Percentiles rank a stretch among this genome's conserved stretches.
phyloP scores from a whole-genome alignment of 2,329 filamentous ascomycete species.

The Cladosporium sp. region DNA sequence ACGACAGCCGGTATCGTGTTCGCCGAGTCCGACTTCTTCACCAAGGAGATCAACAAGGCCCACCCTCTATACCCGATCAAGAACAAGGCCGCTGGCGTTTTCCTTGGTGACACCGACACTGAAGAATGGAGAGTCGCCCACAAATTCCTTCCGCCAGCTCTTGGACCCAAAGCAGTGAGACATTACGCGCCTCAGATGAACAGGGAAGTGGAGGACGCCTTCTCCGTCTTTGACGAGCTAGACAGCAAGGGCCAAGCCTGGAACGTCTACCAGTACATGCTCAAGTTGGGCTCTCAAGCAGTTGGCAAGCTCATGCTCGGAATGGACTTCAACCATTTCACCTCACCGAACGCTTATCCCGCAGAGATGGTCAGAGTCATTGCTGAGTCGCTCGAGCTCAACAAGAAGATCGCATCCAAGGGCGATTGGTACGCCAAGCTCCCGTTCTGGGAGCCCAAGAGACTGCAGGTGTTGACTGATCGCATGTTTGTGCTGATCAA shows the following conservation, averaged over 20 bases:
- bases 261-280: constrained; percentile 55
- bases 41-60: constrained; percentile 42
- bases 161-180: constrained; percentile 61
- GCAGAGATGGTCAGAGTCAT: constrained; percentile 52
- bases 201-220: constrained; percentile 47
- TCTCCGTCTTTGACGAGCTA: constrained; percentile 51
- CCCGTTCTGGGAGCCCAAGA: constrained; percentile 60
- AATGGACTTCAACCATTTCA: constrained; percentile 51
- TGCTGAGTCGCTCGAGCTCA: constrained; percentile 55
- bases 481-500: constrained; percentile 47
- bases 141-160: constrained; percentile 63
- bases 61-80: constrained; percentile 41
- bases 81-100: constrained; percentile 37
- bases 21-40: constrained; percentile 43
- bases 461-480: constrained; percentile 39
- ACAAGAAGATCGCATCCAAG: constrained; percentile 60
- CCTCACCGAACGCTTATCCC: constrained; percentile 51
- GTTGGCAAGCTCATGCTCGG: constrained; percentile 50
- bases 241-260: constrained; percentile 49
- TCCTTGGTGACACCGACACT: constrained; percentile 52
- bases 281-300: constrained; percentile 50
- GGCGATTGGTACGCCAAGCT: constrained; percentile 59
- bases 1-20: constrained; percentile 40
- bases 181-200: constrained; percentile 63
- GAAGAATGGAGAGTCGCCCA: constrained; percentile 57